A percentile compares a stretch with the other conserved stretches of the same genome.
Evolutionary conservation across 805 yeast genomes (phyloP).

Genomic region (Torulaspora franciscae): DNA sequence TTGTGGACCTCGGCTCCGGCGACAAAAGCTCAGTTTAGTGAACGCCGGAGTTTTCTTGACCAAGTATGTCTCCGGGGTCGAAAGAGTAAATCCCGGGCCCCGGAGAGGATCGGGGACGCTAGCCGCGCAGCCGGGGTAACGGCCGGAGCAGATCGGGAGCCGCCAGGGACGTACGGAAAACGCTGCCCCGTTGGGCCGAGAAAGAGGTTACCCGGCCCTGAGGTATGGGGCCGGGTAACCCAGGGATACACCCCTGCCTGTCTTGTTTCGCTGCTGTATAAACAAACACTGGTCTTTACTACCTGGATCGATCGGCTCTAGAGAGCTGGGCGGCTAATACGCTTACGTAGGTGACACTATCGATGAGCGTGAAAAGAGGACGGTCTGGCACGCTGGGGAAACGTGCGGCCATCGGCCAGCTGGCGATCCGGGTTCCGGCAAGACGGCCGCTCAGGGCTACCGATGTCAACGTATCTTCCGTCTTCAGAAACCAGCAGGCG

Average conservation of each 20-base stretch:
- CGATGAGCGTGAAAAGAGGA: slow-evolving; percentile 1
- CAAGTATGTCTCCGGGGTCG: neutral
- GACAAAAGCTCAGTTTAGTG: neutral
- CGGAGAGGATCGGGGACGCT: neutral
- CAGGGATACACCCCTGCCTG: too few relatives aligned
- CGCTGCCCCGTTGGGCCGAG: too few relatives aligned
- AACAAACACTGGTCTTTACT: too few relatives aligned
- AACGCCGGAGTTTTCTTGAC: neutral
- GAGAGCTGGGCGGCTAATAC: neutral
- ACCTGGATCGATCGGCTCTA: too few relatives aligned
- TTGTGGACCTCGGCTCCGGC: neutral
- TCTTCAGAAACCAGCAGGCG: neutral
- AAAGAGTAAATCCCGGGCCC: neutral
- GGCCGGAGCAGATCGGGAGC: neutral
- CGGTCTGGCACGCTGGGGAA: neutral
- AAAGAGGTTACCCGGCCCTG: too few relatives aligned
- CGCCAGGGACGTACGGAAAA: too few relatives aligned
- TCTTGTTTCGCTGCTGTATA: too few relatives aligned
- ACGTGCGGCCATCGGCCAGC: neutral
- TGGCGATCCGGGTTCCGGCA: neutral
- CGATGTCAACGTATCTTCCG: slow-evolving; percentile 4
- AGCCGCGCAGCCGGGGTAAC: neutral
- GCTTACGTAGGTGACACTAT: neutral
- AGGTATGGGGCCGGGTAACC: too few relatives aligned
- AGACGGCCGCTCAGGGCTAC: slow-evolving; percentile 1